These are phyloP conservation scores for Kluyveromyces lactis DNA, from an alignment of 805 yeast species.

Conservation along the genomic window DNA sequence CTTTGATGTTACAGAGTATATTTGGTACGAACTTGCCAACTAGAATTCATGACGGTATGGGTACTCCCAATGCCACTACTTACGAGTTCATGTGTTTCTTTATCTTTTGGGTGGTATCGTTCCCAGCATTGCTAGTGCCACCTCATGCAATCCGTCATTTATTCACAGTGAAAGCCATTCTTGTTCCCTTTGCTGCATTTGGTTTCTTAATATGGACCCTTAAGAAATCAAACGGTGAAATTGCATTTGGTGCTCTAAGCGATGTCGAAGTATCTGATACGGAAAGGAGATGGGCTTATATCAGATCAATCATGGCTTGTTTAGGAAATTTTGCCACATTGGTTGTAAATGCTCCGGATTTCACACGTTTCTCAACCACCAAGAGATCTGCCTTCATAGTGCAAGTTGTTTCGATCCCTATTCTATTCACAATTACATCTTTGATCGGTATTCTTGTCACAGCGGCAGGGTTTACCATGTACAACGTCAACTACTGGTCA, in stretches of 20 bases:
- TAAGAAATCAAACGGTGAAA: slow-evolving; percentile 60
- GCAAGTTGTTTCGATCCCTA: slow-evolving; percentile 60
- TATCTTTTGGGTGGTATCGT: slow-evolving; percentile 69
- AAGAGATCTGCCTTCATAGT: slow-evolving; percentile 44
- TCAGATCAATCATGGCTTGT: slow-evolving; percentile 68
- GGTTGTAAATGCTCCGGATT: slow-evolving; percentile 83
- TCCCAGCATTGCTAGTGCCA: slow-evolving; percentile 74
- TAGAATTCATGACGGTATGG: slow-evolving; percentile 56
- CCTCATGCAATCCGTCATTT: slow-evolving; percentile 79
- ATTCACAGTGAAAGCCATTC: slow-evolving; percentile 71
- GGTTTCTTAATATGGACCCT: slow-evolving; percentile 80
- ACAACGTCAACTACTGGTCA: slow-evolving; percentile 70
- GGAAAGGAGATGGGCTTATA: slow-evolving; percentile 75
- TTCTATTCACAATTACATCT: slow-evolving; percentile 72
- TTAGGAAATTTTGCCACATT: slow-evolving; percentile 85
- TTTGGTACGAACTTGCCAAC: slow-evolving; percentile 58
- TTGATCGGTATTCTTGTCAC: slow-evolving; percentile 80
- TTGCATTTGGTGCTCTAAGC: slow-evolving; percentile 21
- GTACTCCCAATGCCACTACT: slow-evolving; percentile 55
- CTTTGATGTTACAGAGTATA: slow-evolving; percentile 66
- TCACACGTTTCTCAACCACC: slow-evolving; percentile 70
- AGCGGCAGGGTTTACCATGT: slow-evolving; percentile 62
- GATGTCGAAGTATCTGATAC: slow-evolving; percentile 41
- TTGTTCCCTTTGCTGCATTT: slow-evolving; percentile 78
- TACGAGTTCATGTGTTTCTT: slow-evolving; percentile 70